phyloP scores from a whole-genome alignment of 768 basidiomycete genomes.

The Cystofilobasidium capitatum region DNA sequence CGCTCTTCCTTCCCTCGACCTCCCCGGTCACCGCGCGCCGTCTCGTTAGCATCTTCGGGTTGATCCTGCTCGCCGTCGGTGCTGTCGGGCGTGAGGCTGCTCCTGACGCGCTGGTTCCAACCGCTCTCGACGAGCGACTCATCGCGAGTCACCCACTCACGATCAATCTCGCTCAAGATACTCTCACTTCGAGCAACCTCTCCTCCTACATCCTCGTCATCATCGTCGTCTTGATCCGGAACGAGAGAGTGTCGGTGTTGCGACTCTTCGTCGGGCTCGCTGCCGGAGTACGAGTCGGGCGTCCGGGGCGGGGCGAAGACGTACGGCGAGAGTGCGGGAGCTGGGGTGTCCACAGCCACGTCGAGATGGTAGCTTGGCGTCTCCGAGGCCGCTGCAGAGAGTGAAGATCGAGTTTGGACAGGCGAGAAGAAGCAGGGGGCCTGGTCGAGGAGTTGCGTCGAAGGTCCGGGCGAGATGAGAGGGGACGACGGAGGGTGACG shows the following conservation, averaged over 20 bases:
- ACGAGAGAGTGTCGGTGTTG: neutral
- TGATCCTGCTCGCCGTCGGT: neutral
- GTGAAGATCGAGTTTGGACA: no score
- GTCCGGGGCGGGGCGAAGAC: slow-evolving; percentile 14
- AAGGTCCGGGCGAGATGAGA: no score
- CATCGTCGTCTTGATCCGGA: neutral
- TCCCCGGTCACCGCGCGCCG: neutral
- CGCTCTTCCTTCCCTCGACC: neutral
- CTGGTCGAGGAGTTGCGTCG: no score
- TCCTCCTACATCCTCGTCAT: neutral
- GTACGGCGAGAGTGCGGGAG: slow-evolving; percentile 19
- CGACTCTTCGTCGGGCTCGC: slow-evolving; percentile 9
- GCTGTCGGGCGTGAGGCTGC: slow-evolving; percentile 16
- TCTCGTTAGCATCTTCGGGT: no score
- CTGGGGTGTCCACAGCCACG: slow-evolving; percentile 1
- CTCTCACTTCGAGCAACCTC: neutral
- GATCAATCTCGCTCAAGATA: neutral
- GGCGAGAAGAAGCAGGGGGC: no score
- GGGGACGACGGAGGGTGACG: no score
- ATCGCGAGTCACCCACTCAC: neutral
- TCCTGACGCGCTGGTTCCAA: neutral
- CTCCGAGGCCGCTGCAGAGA: no score
- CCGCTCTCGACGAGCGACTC: neutral
- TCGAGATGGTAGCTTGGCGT: neutral
- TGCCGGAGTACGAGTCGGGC: slow-evolving; percentile 25